These are phyloP conservation scores for Alternaria arborescens DNA, from an alignment of 2,329 filamentous ascomycete genomes.

Conservation along the genomic window DNA sequence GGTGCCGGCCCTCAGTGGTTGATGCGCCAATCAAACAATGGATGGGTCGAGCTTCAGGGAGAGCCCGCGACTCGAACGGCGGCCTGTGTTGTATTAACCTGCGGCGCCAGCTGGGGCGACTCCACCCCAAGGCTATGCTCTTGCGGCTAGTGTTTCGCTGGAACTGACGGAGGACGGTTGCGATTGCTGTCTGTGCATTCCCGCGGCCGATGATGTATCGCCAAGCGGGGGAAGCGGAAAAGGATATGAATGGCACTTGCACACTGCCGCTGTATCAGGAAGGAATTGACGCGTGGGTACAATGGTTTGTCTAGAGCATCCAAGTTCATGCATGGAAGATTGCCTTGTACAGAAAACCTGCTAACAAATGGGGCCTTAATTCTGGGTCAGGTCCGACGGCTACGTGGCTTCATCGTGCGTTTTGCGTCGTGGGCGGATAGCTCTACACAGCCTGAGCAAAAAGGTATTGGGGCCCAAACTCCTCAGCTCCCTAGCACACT, in stretches of 20 bases:
- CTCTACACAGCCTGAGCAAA: neutral
- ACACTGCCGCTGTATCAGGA: slow-evolving; percentile 9
- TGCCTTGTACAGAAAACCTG: slow-evolving; percentile 6
- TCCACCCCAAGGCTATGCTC: slow-evolving; percentile 9
- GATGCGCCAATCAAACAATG: slow-evolving; percentile 1
- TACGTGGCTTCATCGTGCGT: slow-evolving; percentile 22
- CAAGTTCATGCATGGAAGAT: slow-evolving; percentile 18
- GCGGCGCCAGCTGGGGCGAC: slow-evolving; percentile 3
- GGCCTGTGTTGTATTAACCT: slow-evolving; percentile 1
- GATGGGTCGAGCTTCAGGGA: slow-evolving; percentile 7
- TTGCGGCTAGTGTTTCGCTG: slow-evolving; percentile 11
- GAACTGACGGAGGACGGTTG: slow-evolving; percentile 13
- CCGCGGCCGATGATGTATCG: slow-evolving; percentile 22
- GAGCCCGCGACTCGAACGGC: slow-evolving; percentile 4
- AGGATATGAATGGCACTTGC: slow-evolving; percentile 2
- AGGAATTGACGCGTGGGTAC: slow-evolving; percentile 8
- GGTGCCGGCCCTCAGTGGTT: neutral
- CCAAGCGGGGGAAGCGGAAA: slow-evolving; percentile 27
- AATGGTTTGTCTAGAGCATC: slow-evolving; percentile 6
- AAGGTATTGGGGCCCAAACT: neutral
- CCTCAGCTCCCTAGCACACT: neutral
- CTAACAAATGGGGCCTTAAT: neutral
- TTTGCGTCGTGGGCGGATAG: neutral
- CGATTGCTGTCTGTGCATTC: slow-evolving; percentile 20
- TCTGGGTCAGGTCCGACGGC: slow-evolving; percentile 1